phyloP scores from a whole-genome alignment of 805 yeast genomes.

The Candida silvicultrix region DNA sequence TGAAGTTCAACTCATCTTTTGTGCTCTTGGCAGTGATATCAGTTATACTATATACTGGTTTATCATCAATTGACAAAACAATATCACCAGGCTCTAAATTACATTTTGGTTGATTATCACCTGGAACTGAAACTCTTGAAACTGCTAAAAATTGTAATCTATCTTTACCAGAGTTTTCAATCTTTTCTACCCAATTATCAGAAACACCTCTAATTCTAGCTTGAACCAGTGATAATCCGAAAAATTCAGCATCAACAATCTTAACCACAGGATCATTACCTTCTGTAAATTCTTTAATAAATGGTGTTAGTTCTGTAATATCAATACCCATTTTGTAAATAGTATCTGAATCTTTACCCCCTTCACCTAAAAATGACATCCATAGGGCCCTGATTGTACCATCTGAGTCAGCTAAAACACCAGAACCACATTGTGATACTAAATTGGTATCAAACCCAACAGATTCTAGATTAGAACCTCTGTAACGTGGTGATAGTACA shows the following conservation, averaged over 20 bases:
- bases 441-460: constrained; percentile 67
- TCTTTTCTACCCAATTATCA: constrained; percentile 67
- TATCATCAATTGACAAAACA: constrained; percentile 61
- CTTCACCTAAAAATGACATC: constrained; percentile 79
- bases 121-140: constrained; percentile 54
- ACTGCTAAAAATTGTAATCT: constrained; percentile 71
- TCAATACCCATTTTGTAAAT: constrained; percentile 73
- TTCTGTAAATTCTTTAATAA: constrained; percentile 45
- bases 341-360: constrained; percentile 52
- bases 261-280: constrained; percentile 50
- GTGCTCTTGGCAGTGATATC: constrained; percentile 43
- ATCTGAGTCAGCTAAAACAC: constrained; percentile 67
- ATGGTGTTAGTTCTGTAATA: constrained; percentile 54
- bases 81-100: constrained; percentile 62
- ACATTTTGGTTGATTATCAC: constrained; percentile 21
- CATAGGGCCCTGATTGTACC: constrained; percentile 83
- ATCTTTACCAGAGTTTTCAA: constrained; percentile 58
- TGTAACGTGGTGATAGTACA: constrained; percentile 66
- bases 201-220: constrained; percentile 87
- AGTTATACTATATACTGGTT: constrained; percentile 56
- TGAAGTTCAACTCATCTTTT: constrained; percentile 42
- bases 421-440: constrained; percentile 71
- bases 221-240: constrained; percentile 57
- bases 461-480: constrained; percentile 80
- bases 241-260: constrained; percentile 76